These are phyloP conservation scores for Phytophthora cajani DNA, from an alignment of 352 stramenopile genomes.

Conservation along the genomic window DNA sequence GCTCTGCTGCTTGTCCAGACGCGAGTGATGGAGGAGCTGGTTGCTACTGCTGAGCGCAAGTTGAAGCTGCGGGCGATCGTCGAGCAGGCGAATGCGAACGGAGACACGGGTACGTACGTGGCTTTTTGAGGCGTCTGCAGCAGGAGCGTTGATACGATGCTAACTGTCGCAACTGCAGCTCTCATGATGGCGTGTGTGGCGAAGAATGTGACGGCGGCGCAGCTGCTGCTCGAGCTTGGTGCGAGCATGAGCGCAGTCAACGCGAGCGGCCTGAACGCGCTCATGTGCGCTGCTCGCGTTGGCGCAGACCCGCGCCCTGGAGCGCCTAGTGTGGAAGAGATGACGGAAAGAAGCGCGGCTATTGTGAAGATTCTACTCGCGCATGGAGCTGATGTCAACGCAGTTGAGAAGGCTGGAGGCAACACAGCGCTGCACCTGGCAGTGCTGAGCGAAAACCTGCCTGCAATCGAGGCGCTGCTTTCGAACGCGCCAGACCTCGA, in stretches of 20 bases:
- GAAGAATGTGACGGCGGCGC: constrained; percentile 67
- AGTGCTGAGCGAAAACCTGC: constrained; percentile 64
- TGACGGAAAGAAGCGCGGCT: constrained; percentile 48
- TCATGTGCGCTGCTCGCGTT: constrained; percentile 81
- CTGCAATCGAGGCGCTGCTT: constrained; percentile 49
- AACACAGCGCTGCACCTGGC: constrained; percentile 84
- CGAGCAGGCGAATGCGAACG: constrained; percentile 71
- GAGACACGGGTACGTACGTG: constrained; percentile 70
- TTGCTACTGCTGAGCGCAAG: constrained; percentile 49
- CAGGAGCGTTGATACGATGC: neutral
- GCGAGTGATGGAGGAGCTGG: constrained; percentile 63
- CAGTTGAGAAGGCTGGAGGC: constrained; percentile 42
- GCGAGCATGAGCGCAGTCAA: constrained; percentile 55
- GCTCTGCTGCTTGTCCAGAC: constrained; percentile 36
- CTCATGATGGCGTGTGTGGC: constrained; percentile 89
- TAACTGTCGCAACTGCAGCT: constrained; percentile 37
- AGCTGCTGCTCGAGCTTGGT: constrained; percentile 51
- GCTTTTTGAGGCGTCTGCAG: neutral
- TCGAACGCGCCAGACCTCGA: constrained; percentile 25
- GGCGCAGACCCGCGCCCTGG: constrained; percentile 39
- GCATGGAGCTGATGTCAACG: constrained; percentile 52
- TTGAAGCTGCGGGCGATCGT: constrained; percentile 58
- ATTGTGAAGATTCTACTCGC: constrained; percentile 65
- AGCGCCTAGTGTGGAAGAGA: constrained; percentile 33
- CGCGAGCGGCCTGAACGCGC: constrained; percentile 65